Evolutionary conservation across 1,284 basidiomycete genomes (phyloP), one percentile per base, ranked within the genome.

Genomic region (Trichosporon sp.): DNA sequence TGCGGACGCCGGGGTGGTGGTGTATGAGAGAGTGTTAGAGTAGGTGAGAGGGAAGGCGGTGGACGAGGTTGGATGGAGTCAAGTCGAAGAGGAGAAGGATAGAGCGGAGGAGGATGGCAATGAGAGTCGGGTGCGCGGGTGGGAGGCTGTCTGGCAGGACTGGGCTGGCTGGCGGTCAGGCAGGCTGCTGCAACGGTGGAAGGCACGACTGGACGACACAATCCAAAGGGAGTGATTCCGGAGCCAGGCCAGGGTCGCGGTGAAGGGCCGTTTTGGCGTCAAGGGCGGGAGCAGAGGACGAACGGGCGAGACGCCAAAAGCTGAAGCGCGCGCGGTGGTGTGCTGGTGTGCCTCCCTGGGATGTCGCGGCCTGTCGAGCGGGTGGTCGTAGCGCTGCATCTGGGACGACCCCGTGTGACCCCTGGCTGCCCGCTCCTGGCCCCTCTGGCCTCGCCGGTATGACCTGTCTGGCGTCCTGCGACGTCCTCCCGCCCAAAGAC

Each of bases 141-240:
- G 65, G 26, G 19, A 26, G 65, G 35, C 3, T 19, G 19, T 21
- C 48, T 56, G 31, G 66, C 12, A n/a, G 16, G 59, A 26, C 26
- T 26, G 35, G 5, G 35, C 35, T 37, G 35, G 35, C 35, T 37
- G 35, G 6, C 35, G 5, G 35, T 26, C 26, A 26, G 26, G 26
- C 10, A 19, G 19, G 14, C 16, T 63, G 59, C 7, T 63, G 59
- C 59, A 63, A 37, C 59, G 59, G 59, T 63, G 59, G 59, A 63
- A 65, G 64, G 64, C 64, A 40, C 51, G 51, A 10, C 43, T 46
- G 51, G 5, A 54, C 64, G 38, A 46, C 38, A 65, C 19, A 65
- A 65, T 43, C 64, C 64, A 65, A 40, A 43, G 64, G 38, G 38
- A 65, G 64, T 65, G 64, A 65, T 65, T 63, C 59, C 59, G 59